Conservation (phyloP, 495 filamentous ascomycete species). For the Xylaria curta region DNA sequence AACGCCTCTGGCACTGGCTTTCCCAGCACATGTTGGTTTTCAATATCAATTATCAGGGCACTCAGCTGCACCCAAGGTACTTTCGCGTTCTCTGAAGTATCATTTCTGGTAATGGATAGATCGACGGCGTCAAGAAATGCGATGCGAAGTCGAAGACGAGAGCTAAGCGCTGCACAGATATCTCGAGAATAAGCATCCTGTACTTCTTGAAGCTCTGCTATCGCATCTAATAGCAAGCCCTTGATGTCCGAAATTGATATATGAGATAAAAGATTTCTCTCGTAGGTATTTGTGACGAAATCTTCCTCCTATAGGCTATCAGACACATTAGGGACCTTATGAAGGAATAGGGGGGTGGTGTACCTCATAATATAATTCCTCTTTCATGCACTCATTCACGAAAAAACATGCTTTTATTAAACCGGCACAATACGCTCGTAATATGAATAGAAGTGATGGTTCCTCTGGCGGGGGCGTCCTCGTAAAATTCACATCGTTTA, state of each 20-base stretch:
- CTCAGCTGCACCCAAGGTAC: conserved; percentile 56
- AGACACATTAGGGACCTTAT: conserved; percentile 28
- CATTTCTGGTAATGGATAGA: conserved; percentile 47
- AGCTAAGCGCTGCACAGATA: conserved; percentile 64
- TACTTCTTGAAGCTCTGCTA: conserved; percentile 57
- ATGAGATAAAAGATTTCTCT: conserved; percentile 72
- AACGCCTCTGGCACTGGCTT: conserved; percentile 77
- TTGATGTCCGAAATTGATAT: conserved; percentile 64
- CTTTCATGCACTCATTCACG: conserved; percentile 74
- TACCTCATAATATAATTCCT: conserved; percentile 89
- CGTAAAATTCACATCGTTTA: conserved; percentile 75
- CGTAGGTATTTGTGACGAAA: conserved; percentile 89
- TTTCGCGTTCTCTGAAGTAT: conserved; percentile 50
- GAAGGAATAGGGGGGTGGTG: not conserved
- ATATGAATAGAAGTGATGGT: conserved; percentile 65
- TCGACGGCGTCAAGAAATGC: conserved; percentile 64
- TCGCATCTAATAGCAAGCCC: conserved; percentile 65
- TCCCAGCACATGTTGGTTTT: conserved; percentile 64
- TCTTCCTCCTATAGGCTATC: conserved; percentile 81
- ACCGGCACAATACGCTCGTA: conserved; percentile 86
- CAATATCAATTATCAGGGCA: conserved; percentile 55
- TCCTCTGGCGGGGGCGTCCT: conserved; percentile 41
- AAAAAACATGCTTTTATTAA: conserved; percentile 82
- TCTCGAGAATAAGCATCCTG: conserved; percentile 54
- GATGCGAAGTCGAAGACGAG: conserved; percentile 68